Evolutionary conservation across 2,329 filamentous ascomycete species (phyloP), one percentile per base, ranked within the genome.

Genomic region (Aspergillus quadricinctus): DNA sequence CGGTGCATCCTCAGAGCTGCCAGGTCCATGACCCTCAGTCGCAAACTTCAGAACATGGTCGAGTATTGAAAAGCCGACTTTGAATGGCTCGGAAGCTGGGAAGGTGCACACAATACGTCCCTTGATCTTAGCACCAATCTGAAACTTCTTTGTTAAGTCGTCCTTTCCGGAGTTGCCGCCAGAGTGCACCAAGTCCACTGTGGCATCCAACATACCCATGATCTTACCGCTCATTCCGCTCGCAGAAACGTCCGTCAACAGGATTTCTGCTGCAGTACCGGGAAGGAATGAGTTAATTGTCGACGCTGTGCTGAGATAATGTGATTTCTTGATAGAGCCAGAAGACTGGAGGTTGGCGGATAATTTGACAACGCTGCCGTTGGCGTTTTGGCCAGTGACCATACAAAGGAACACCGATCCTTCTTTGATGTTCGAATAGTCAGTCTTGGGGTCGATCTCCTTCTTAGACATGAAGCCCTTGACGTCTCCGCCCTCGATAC

Each of bases 211-310:
- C 70, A 92, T 85, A 17, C 94, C 95, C 82, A 99, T 89, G 48
- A 97, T 84, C 73, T 97, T 97, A 66, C 94, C 94, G 50, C 83
- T 80, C 57, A 99, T 76, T n/a, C 94, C 94, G 61, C 83, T 85
- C 11, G 82, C 75, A 10, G 87, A 85, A 14, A 89, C 84, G 49
- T 94, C 88, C 2, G 89, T 88, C 40, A 99, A 77, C 50, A 97
- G 80, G 10, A 97, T 80, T 64, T 96, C 92, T 37, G 92, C 90
- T 5, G 88, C 86, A n/a, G 91, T 94, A 62, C 94, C 95, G 1
- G 95, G 94, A 6, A 97, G 81, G 75, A 96, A 96, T 6, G 89
- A 84, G 71, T 92, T 91, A 68, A 99, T 89, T 0, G 90, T 95
- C 8, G 91, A 91, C 0, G 92, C 92, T 43, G 89, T 86, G 29